These are phyloP conservation scores for Pseudoperonospora humuli DNA, from an alignment of 352 stramenopile species.

Conservation along the genomic window DNA sequence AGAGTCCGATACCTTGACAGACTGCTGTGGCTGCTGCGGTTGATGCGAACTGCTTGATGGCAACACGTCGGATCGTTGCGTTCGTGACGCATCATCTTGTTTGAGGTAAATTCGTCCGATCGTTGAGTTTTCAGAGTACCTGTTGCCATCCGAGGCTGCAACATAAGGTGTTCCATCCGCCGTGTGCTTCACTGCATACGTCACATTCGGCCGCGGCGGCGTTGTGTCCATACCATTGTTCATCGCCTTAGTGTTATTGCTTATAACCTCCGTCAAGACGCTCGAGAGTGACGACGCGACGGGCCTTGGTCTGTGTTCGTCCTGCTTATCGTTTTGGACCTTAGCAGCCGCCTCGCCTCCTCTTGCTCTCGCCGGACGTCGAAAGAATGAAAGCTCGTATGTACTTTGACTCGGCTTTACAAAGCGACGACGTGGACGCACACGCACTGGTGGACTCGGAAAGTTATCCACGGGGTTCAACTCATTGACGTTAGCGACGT, in stretches of 20 bases:
- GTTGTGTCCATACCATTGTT: slow-evolving; percentile 40
- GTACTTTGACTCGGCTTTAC: slow-evolving; percentile 38
- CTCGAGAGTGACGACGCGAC: slow-evolving; percentile 45
- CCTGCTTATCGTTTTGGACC: neutral
- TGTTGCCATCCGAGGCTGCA: slow-evolving; percentile 27
- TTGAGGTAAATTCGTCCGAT: slow-evolving; percentile 42
- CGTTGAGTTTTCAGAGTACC: slow-evolving; percentile 36
- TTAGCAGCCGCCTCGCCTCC: neutral
- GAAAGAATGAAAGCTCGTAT: slow-evolving; percentile 43
- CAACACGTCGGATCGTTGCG: slow-evolving; percentile 17
- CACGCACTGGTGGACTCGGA: slow-evolving; percentile 14
- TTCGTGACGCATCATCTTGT: neutral
- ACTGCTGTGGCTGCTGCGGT: slow-evolving; percentile 1
- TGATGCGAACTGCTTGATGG: slow-evolving; percentile 13
- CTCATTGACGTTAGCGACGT: slow-evolving; percentile 12
- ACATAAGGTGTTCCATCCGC: slow-evolving; percentile 35
- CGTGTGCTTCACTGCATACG: slow-evolving; percentile 33
- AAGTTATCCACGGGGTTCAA: slow-evolving; percentile 22
- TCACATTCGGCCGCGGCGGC: slow-evolving; percentile 21
- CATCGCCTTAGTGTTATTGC: slow-evolving; percentile 27
- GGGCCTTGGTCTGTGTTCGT: slow-evolving; percentile 4
- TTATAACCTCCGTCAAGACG: slow-evolving; percentile 43
- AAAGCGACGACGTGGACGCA: slow-evolving; percentile 33
- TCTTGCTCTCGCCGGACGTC: slow-evolving; percentile 6
- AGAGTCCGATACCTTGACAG: slow-evolving; percentile 11